Base-by-base conservation (phyloP, 805 yeast species). In the Ogataea ramenticola region DNA sequence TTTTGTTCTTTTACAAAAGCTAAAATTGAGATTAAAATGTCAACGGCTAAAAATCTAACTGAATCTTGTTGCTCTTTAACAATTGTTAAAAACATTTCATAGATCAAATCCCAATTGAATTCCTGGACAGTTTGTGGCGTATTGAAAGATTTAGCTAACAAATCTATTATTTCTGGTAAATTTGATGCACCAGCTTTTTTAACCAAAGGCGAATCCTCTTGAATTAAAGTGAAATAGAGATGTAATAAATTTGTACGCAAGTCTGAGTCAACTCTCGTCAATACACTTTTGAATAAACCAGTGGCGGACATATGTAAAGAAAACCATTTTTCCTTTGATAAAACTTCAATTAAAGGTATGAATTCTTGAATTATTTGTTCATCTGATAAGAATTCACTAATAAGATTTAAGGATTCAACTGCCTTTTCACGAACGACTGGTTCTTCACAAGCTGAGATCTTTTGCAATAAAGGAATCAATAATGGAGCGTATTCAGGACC, bases 141-240 rank as follows among this genome's bases (percentile, higher is more conserved):
- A 41, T 54, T 51, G 43, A 56, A 61, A 24, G 48, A 48, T 3
- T 44, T 44, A 15, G 66, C 55, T 45, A 84, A 71, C 42, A 77
- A 66, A 51, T 81, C 79, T 49, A 91, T 78, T 44, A 91, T 67
- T 32, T 64, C 69, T 3, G 99, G 96, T 52, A 93, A 74, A 56
- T 84, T 78, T 36, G 79, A 78, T 7, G 96, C 98, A 15, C 97
- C 95, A 10, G 96, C 85, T 60, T 97, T 82, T 65, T 96, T 81
- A 19, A 93, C 98, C 96, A 93, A 89, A 48, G 99, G 99, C 17
- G 96, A 86, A 46, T 93, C 99, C 63, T 93, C 98, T 50, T 75
- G 77, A 40, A 86, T 77, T 52, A 93, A 71, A 52, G 80, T 84
- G 46, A 77, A 70, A 63, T 82, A 91, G 37, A 82, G 65, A 35